Evolutionary conservation across 441 rosid genomes (phyloP), one percentile per base, ranked within the genome.

Genomic region (Croton laevigatus): DNA sequence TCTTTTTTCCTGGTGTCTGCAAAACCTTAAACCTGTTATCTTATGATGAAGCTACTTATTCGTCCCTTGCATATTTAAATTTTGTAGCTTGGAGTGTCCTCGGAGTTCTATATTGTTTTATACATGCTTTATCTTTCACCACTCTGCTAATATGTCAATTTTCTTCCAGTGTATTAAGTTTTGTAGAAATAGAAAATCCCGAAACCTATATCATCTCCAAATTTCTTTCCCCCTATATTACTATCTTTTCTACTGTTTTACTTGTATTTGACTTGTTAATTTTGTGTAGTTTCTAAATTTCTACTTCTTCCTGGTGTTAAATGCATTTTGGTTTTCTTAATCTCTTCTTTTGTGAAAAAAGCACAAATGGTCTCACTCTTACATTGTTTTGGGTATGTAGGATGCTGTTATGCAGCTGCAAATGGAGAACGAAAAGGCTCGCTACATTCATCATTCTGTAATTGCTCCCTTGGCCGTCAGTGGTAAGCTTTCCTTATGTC

Each of bases 391-490:
- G 20, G 55, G 36, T 60, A 44, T 60, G 17, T 73, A 90, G 99
- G 91, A 78, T 64, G 83, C 85, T 65, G 65, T 84, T 55, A 74
- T 85, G 45, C 40, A 62, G 71, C 71, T 91, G 75, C 82, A 84
- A 75, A 75, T 88, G 82, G 97, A 88, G 79, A 82, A 88, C 63
- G 96, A 87, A 74, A 91, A 89, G 82, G 83, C 78, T 61, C 93
- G 96, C 58, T 73, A 55, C 66, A 80, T 92, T 73, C 91, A 96
- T 74, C 89, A 87, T 73, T 67, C 89, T 1, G 86, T 79, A 23
- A 70, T 82, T 37, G 79, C 89, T 78, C 97, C 97, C 23, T 77
- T 94, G 79, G 94, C 96, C 34, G 93, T 90, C n/a, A 89, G 98
- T 59, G 87, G 99, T 92, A 81, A 84, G 88, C 52, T 44, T 46